Conservation (phyloP, 495 filamentous ascomycete genomes). For the Penicillium longicatenatum region DNA sequence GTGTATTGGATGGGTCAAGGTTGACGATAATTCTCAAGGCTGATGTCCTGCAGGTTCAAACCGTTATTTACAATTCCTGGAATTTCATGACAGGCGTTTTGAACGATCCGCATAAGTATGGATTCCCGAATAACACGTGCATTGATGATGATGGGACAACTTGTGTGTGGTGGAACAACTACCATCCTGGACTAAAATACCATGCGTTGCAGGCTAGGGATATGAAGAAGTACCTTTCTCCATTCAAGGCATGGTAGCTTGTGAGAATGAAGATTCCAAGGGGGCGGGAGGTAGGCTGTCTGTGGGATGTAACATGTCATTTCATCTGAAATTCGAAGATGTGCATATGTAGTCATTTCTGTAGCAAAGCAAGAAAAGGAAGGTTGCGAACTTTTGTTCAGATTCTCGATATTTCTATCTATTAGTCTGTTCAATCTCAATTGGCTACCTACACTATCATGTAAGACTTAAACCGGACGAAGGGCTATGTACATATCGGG, state of each 20-base stretch:
- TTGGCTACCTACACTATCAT: too few species aligned
- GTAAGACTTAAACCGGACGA: too few species aligned
- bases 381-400: too few species aligned
- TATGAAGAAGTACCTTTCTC: constrained; percentile 35
- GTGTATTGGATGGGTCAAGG: too few species aligned
- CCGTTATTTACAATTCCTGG: constrained; percentile 38
- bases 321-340: too few species aligned
- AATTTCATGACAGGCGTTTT: constrained; percentile 53
- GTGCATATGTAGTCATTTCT: too few species aligned
- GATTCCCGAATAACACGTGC: constrained; percentile 34
- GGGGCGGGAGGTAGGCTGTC: too few species aligned
- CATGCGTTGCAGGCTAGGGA: constrained; percentile 40
- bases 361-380: too few species aligned
- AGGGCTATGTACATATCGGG: too few species aligned
- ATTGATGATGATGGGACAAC: constrained; percentile 34
- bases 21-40: background rate
- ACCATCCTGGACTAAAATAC: constrained; percentile 40
- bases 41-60: constrained; percentile 10
- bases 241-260: constrained; percentile 35
- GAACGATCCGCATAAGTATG: constrained; percentile 50
- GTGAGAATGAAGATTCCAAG: background rate
- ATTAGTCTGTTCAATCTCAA: too few species aligned
- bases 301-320: too few species aligned
- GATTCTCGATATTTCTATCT: too few species aligned
- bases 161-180: constrained; percentile 47